Base-by-base conservation (phyloP, 352 stramenopile species). In the Phytophthora colocasiae region DNA sequence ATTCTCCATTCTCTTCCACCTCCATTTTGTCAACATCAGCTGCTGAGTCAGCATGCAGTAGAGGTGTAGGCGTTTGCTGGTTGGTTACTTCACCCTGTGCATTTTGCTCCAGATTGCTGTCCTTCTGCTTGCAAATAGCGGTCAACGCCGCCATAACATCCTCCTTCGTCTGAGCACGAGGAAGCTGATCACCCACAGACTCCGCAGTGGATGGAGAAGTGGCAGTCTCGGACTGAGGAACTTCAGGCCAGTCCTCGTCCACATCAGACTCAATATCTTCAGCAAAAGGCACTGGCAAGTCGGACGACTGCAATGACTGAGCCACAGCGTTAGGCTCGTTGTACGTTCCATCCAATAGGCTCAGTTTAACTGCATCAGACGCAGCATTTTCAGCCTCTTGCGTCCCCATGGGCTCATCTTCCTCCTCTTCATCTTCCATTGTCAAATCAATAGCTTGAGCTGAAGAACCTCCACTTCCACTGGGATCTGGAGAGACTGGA, bases 181-280 rank as follows among this genome's bases (percentile, higher is more conserved):
- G 39, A 49, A 12, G n/a, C 8, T 58, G 39, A 29, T 44, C n/a
- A 26, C 29, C 51, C 7, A 52, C 26, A 15, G 14, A 31, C 17
- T 22, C 11, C 6, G 32, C 26, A 32, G 43, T 45, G 1, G 11
- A 44, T 17, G 54, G 12, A 34, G 29, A 9, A 9, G 6, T 9
- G 29, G 29, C 29, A 11, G 29, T 3, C 29, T 34, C 29, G 6
- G 29, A 36, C 31, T 36, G 31, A 63, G 31, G n/a, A 31, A 60
- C 61, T 15, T 17, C 46, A 26, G 82, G 80, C 66, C 80, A 87
- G n/a, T 77, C 80, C 49, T 90, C 80, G 49, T 92, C 83, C 46
- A 83, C 81, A 29, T 92, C 83, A 22, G 79, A 89, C 49, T 89
- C 83, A 12, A 74, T 66, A 27, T 69, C 57, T 58, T 70, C 51